Conservation (phyloP, 2,329 filamentous ascomycete species). For the Monosporascus sp. region DNA sequence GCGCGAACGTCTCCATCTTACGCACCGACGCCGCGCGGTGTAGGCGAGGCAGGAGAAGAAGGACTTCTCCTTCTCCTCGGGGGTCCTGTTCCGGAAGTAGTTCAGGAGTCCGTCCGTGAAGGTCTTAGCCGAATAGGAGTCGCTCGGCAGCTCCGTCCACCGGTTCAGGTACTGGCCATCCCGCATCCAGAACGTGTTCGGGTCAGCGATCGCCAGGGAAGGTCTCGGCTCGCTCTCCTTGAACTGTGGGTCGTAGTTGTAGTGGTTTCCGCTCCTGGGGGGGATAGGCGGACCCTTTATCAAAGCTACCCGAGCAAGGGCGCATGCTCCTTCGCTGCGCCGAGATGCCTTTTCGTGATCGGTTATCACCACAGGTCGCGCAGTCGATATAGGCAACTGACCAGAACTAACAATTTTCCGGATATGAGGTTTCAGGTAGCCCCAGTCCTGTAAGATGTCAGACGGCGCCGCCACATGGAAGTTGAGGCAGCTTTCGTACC, state of each 20-base stretch:
- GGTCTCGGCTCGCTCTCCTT: slow-evolving; percentile 6
- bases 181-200: slow-evolving; percentile 1
- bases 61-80: slow-evolving; percentile 31
- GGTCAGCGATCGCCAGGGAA: background rate
- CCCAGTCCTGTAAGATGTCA: slow-evolving; percentile 16
- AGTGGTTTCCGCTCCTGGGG: slow-evolving; percentile 45
- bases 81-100: slow-evolving; percentile 21
- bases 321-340: slow-evolving; percentile 26
- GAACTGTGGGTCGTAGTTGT: slow-evolving; percentile 43
- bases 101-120: slow-evolving; percentile 34
- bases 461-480: slow-evolving; percentile 5
- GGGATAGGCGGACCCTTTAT: slow-evolving; percentile 35
- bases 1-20: slow-evolving; percentile 40
- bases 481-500: slow-evolving; percentile 29
- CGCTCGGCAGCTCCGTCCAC: slow-evolving; percentile 32
- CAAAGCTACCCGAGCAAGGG: slow-evolving; percentile 35
- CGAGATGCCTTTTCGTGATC: slow-evolving; percentile 24
- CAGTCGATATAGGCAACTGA: too few species aligned
- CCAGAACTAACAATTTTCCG: slow-evolving; percentile 9
- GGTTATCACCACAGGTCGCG: too few species aligned
- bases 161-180: slow-evolving; percentile 14
- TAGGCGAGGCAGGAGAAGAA: slow-evolving; percentile 46
- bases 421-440: slow-evolving; percentile 25
- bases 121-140: slow-evolving; percentile 40
- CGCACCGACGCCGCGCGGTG: slow-evolving; percentile 28